phyloP scores from a whole-genome alignment of 768 basidiomycete species.

The Termitomyces sp. region DNA sequence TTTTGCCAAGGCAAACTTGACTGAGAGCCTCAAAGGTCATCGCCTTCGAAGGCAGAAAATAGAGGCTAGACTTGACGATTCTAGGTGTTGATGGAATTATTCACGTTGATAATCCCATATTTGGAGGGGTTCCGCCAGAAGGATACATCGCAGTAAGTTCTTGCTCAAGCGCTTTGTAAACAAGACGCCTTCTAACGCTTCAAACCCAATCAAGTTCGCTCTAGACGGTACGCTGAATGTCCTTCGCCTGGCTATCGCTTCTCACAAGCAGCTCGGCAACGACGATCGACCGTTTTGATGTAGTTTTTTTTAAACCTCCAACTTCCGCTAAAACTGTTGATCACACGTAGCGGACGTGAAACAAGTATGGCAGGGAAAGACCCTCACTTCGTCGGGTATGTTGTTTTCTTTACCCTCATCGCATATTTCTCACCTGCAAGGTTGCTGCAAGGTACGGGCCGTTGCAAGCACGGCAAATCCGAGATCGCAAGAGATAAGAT shows the following conservation, averaged over 20 bases:
- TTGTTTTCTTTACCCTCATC: background rate
- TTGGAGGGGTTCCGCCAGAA: slow-evolving; percentile 4
- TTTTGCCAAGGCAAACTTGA: slow-evolving; percentile 9
- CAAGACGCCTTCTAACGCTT: too few species aligned
- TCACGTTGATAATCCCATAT: slow-evolving; percentile 27
- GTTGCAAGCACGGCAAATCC: too few species aligned
- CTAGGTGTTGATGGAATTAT: slow-evolving; percentile 38
- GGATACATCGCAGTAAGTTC: slow-evolving; percentile 2
- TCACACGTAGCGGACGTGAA: background rate
- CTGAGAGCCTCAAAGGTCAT: slow-evolving; percentile 10
- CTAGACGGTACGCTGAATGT: slow-evolving; percentile 12
- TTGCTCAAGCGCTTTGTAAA: background rate
- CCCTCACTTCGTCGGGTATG: slow-evolving; percentile 1
- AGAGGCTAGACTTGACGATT: background rate
- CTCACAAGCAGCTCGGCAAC: slow-evolving; percentile 12
- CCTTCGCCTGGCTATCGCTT: slow-evolving; percentile 10
- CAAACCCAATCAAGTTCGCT: background rate
- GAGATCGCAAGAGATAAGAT: too few species aligned
- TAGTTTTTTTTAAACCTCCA: background rate
- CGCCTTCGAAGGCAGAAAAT: background rate
- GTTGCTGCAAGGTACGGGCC: too few species aligned
- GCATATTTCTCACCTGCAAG: background rate
- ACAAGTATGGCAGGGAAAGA: background rate
- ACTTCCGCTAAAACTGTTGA: background rate
- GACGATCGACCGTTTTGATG: slow-evolving; percentile 9